phyloP scores from a whole-genome alignment of 1,139 yeast genomes.

The Saccharomycopsis phalli region DNA sequence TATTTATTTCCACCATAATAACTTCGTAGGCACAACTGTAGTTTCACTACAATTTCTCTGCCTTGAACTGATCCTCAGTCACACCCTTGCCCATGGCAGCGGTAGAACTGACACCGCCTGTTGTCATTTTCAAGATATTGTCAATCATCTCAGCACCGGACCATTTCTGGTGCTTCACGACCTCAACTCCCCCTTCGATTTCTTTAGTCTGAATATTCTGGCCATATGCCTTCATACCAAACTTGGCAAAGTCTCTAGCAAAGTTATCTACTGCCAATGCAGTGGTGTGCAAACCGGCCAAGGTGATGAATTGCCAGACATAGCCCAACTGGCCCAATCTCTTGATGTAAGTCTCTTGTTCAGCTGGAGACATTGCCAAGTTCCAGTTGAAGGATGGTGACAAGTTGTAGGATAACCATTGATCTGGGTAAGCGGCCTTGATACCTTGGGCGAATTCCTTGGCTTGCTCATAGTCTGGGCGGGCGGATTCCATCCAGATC shows the following conservation, averaged over 20 bases:
- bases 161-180: slow-evolving; percentile 98
- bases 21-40: too few species aligned
- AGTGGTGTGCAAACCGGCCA: slow-evolving; percentile 95
- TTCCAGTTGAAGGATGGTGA: slow-evolving; percentile 99
- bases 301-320: slow-evolving; percentile 96
- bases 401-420: slow-evolving; percentile 93
- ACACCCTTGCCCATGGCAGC: slow-evolving; percentile 99
- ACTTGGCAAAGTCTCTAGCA: slow-evolving; percentile 65
- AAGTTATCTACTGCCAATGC: slow-evolving; percentile 88
- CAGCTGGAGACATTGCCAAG: slow-evolving; percentile 78
- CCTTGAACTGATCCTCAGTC: slow-evolving; percentile 89
- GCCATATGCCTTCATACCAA: slow-evolving; percentile 96
- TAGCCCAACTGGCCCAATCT: slow-evolving; percentile 86
- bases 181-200: slow-evolving; percentile 85
- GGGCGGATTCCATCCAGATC: slow-evolving; percentile 98
- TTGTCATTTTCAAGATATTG: slow-evolving; percentile 77
- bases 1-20: too few species aligned
- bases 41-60: slow-evolving; percentile 9
- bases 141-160: slow-evolving; percentile 98
- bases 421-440: slow-evolving; percentile 69
- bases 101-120: slow-evolving; percentile 92
- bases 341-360: slow-evolving; percentile 84
- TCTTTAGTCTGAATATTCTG: slow-evolving; percentile 79
- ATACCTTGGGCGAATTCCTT: slow-evolving; percentile 92
- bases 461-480: slow-evolving; percentile 91